Percentiles rank a stretch among this genome's conserved stretches.
These are phyloP conservation scores for Podospora sp. DNA, from an alignment of 495 filamentous ascomycete species.

Conservation along the genomic window DNA sequence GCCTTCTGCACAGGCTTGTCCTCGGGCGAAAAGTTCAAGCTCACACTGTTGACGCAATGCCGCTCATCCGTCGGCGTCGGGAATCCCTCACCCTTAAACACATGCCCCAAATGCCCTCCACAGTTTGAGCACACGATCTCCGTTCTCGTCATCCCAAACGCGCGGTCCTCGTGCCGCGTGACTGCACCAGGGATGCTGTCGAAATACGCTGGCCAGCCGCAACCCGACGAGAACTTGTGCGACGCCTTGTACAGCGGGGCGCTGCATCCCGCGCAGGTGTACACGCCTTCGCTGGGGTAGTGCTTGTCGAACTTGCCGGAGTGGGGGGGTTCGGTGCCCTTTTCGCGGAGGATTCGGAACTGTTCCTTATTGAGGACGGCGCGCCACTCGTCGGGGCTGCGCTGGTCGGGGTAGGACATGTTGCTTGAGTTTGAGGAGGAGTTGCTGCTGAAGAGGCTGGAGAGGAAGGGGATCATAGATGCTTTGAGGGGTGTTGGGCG, in stretches of 20 bases:
- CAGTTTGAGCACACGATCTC: slow-evolving; percentile 95
- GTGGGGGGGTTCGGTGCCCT: slow-evolving; percentile 82
- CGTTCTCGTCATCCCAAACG: slow-evolving; percentile 80
- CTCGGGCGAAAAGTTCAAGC: slow-evolving; percentile 75
- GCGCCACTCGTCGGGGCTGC: slow-evolving; percentile 82
- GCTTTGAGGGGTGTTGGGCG: slow-evolving; percentile 36
- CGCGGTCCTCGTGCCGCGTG: slow-evolving; percentile 71
- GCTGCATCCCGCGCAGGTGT: slow-evolving; percentile 82
- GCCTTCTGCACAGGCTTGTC: slow-evolving; percentile 52
- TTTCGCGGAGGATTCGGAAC: slow-evolving; percentile 87
- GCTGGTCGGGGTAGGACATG: slow-evolving; percentile 74
- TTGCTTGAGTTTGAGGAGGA: slow-evolving; percentile 54
- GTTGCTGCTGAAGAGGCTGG: slow-evolving; percentile 71
- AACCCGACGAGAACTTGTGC: slow-evolving; percentile 95
- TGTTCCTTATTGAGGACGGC: slow-evolving; percentile 83
- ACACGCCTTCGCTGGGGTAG: slow-evolving; percentile 70
- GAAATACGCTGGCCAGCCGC: slow-evolving; percentile 97
- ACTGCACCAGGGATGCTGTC: slow-evolving; percentile 91
- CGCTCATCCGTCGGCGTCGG: slow-evolving; percentile 90
- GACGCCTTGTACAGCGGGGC: slow-evolving; percentile 85
- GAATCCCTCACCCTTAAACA: slow-evolving; percentile 96
- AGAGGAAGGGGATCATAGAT: slow-evolving; percentile 74
- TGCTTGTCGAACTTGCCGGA: slow-evolving; percentile 88
- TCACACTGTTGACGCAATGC: slow-evolving; percentile 95
- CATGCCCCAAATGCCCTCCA: slow-evolving; percentile 93